Base-by-base conservation (phyloP, 306 rosid genomes). In the Spatholobus suberectus region DNA sequence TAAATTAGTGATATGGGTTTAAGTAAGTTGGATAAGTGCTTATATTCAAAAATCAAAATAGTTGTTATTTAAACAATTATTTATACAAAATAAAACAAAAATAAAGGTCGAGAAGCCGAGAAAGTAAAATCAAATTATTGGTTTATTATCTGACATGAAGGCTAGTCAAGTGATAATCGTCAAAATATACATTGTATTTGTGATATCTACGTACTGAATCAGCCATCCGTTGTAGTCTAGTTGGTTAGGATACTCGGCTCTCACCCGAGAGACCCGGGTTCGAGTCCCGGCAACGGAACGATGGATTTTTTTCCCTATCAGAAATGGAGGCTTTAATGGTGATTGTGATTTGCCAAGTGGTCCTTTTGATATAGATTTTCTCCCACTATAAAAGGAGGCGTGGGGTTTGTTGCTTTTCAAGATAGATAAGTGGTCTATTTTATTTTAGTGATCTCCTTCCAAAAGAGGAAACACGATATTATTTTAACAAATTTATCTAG, bases 221-320 rank as follows among this genome's bases (percentile, higher is more conserved):
- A 35, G 0, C 0, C 0, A 11, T 76, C 87, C 89, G 87, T 88
- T 88, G 91, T 79, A 89, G 93, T 87, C 84, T 87, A 83, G 87
- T 52, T 72, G 89, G 91, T 86, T 29, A 81, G 85, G 86, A 81
- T 62, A 83, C 76, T 85, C 86, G 89, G 83, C 77, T 83, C 89
- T 82, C 86, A 86, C 88, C 85, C 88, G 80, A 83, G 34, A 70
- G 82, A 83, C 82, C 87, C 86, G 91, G 88, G 84, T 88, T 86
- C 89, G 12, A 86, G 61, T 88, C 88, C 85, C 87, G 89, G 92
- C 88, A 89, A 88, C 88, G 89, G 91, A 75, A 72, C n/a, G n/a
- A n/a, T 18, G 27, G 1, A 10, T 14, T 47, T 52, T 52, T n/a
- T 6, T 14, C 1, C 52, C 52, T 13, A 46, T n/a, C n/a, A n/a